Evolutionary conservation across 805 yeast genomes (phyloP).

Genomic region (Saccharomycopsis babjevae): DNA sequence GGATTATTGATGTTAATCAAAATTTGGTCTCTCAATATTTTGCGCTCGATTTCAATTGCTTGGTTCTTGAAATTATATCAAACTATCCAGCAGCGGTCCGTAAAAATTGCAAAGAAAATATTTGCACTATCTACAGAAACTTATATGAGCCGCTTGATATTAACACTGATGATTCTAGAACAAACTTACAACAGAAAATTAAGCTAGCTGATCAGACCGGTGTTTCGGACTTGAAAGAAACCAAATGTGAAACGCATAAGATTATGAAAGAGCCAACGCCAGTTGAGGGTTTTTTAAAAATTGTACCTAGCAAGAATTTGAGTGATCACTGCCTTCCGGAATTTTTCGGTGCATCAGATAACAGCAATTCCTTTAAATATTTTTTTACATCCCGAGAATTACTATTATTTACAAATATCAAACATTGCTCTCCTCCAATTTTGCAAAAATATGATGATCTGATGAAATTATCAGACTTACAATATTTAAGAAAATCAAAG

Average conservation of each 20-base stretch:
- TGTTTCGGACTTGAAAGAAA: background rate
- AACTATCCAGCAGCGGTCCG: constrained; percentile 28
- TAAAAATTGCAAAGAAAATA: background rate
- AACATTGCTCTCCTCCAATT: background rate
- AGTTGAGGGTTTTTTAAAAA: constrained; percentile 65
- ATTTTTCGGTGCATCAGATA: constrained; percentile 21
- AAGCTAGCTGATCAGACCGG: background rate
- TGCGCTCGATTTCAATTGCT: constrained; percentile 32
- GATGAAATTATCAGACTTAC: background rate
- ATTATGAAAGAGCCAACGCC: constrained; percentile 50
- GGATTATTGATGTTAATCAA: constrained; percentile 42
- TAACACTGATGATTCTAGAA: background rate
- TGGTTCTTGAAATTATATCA: constrained; percentile 49
- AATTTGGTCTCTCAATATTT: constrained; percentile 34
- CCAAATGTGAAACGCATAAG: constrained; percentile 20
- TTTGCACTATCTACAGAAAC: background rate
- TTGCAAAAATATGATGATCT: background rate
- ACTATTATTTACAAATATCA: constrained; percentile 43
- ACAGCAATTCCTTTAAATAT: constrained; percentile 41
- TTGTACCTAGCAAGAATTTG: constrained; percentile 30
- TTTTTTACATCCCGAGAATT: constrained; percentile 53
- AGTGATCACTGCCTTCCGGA: constrained; percentile 29
- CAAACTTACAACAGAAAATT: background rate
- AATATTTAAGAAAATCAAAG: background rate
- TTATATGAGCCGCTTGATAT: background rate